Evolutionary conservation across 2,329 filamentous ascomycete species (phyloP).

Genomic region (Arthroderma uncinatum): DNA sequence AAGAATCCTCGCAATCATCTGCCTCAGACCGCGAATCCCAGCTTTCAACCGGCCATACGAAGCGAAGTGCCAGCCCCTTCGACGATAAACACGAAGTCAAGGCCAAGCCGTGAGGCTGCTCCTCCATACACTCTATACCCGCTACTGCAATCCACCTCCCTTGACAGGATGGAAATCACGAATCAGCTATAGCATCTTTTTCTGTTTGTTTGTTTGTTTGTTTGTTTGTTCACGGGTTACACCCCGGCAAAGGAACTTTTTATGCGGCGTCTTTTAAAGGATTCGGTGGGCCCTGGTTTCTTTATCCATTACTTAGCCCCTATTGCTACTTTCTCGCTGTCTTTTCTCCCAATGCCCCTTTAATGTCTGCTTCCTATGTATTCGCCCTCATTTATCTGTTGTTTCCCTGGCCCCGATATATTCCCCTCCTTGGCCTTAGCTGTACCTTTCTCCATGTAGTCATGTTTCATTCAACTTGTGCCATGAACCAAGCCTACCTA

Average conservation of each 20-base stretch:
- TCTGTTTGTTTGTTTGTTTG: not conserved
- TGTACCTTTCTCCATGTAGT: not conserved
- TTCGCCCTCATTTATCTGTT: not conserved
- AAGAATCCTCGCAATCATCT: conserved; percentile 15
- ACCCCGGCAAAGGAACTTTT: not conserved
- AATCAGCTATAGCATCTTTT: not conserved
- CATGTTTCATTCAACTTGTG: not conserved
- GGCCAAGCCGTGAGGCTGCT: not conserved
- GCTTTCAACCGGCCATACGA: not conserved
- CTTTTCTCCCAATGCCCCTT: not conserved
- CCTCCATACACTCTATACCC: too few relatives aligned
- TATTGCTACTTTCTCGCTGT: not conserved
- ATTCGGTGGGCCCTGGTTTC: conserved; percentile 1
- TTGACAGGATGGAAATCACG: not conserved
- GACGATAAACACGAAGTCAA: conserved; percentile 36
- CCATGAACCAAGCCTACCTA: not conserved
- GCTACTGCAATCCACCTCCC: not conserved
- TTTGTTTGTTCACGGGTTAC: not conserved
- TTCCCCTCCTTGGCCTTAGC: not conserved
- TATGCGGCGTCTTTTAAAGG: conserved; percentile 2
- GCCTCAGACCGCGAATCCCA: not conserved
- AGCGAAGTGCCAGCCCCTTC: conserved; percentile 32
- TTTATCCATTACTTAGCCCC: not conserved
- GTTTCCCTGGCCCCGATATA: not conserved
- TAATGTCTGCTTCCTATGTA: not conserved